Evolutionary conservation across 805 yeast species (phyloP).

Genomic region (Clavispora santaluciae): DNA sequence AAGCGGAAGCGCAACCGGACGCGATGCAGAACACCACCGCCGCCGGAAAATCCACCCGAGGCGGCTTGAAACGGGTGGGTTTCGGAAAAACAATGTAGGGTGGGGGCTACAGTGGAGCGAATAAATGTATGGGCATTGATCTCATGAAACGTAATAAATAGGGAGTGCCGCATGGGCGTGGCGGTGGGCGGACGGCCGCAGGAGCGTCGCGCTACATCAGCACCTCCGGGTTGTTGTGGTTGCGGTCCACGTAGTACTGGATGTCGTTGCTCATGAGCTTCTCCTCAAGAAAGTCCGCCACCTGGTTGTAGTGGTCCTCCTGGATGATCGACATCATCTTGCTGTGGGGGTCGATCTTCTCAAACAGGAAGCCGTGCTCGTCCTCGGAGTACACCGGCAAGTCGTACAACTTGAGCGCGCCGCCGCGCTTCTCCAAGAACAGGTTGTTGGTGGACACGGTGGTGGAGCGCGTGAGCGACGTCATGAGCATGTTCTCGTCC

Average conservation of each 20-base stretch:
- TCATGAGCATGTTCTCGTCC: conserved; percentile 34
- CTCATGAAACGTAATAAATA: conserved; percentile 5
- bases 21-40: too few relatives aligned
- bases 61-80: too few relatives aligned
- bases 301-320: conserved; percentile 37
- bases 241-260: conserved; percentile 26
- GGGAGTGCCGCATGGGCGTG: neutral
- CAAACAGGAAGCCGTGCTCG: conserved; percentile 16
- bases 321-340: conserved; percentile 20
- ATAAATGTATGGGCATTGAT: neutral
- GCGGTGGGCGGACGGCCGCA: neutral
- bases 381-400: conserved; percentile 28
- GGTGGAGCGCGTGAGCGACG: conserved; percentile 37
- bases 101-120: too few relatives aligned
- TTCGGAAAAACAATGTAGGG: too few relatives aligned
- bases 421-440: conserved; percentile 10
- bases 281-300: conserved; percentile 38
- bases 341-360: conserved; percentile 13
- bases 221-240: conserved; percentile 1
- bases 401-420: conserved; percentile 24
- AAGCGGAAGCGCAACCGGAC: neutral
- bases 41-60: too few relatives aligned
- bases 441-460: conserved; percentile 34
- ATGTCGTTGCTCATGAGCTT: conserved; percentile 35
- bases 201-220: too few relatives aligned